phyloP scores from a whole-genome alignment of 306 rosid species.

The Vicia villosa region DNA sequence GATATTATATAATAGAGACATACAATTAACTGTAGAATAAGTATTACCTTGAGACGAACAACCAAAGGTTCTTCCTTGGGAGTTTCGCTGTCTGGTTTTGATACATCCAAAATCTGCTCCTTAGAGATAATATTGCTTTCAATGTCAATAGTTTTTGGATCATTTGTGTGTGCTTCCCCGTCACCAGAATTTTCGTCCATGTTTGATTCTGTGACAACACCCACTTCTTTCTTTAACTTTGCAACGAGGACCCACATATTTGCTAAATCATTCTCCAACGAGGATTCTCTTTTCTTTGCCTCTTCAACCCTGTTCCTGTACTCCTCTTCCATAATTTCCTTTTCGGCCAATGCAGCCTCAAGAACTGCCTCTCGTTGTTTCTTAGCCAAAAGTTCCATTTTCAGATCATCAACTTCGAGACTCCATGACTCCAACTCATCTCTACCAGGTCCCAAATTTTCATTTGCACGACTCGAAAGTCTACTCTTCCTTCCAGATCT shows the following conservation, averaged over 20 bases:
- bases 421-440: constrained; percentile 80
- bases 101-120: constrained; percentile 50
- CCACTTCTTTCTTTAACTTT: constrained; percentile 86
- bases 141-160: constrained; percentile 40
- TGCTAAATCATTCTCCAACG: constrained; percentile 95
- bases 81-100: constrained; percentile 53
- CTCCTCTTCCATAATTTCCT: constrained; percentile 83
- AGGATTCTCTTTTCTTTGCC: constrained; percentile 80
- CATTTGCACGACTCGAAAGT: constrained; percentile 63
- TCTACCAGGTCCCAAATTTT: constrained; percentile 46
- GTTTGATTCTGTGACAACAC: constrained; percentile 55
- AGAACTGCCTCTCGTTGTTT: constrained; percentile 89
- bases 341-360: constrained; percentile 90
- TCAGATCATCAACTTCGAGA: constrained; percentile 74
- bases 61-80: constrained; percentile 78
- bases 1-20: neutral
- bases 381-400: constrained; percentile 87
- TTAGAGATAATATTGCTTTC: constrained; percentile 39
- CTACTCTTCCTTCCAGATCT: constrained; percentile 85
- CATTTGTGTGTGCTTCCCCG: constrained; percentile 43
- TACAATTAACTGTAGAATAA: constrained; percentile 4
- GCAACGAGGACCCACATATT: constrained; percentile 99
- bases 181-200: constrained; percentile 46
- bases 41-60: constrained; percentile 79
- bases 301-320: constrained; percentile 78